Evolutionary conservation across 73 alveolate species (phyloP).

Genomic region (Effrenium voratum): DNA sequence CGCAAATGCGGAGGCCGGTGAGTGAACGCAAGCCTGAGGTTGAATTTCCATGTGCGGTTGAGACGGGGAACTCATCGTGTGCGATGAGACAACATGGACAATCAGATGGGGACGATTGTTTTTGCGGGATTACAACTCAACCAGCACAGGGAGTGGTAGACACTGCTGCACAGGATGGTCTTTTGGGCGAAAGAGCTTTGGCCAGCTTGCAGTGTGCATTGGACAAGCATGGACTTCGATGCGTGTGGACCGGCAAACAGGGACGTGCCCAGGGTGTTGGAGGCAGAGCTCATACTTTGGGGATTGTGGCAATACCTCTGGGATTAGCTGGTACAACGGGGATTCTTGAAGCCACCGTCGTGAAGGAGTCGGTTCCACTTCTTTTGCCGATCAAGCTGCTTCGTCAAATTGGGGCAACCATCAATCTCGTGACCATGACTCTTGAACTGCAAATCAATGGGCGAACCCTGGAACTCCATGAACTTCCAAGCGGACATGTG

Average conservation of each 20-base stretch:
- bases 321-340: conserved; percentile 34
- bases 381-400: conserved; percentile 32
- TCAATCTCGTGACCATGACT: background rate
- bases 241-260: background rate
- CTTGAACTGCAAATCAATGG: background rate
- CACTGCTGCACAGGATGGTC: conserved; percentile 30
- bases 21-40: no score
- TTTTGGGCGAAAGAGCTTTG: background rate
- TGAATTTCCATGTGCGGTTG: no score
- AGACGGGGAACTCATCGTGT: no score
- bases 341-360: conserved; percentile 22
- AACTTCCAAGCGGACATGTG: conserved; percentile 6
- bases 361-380: background rate
- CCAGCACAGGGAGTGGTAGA: conserved; percentile 4
- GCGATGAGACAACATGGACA: no score
- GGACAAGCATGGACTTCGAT: background rate
- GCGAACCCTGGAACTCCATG: background rate
- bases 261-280: conserved; percentile 23
- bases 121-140: background rate
- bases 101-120: background rate
- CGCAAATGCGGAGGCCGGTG: no score
- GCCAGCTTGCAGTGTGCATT: background rate
- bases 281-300: background rate
- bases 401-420: background rate
- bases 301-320: background rate